Evolutionary conservation across 176 grass and related monocot genomes (phyloP), one percentile per base, ranked within the genome.

Genomic region (Oryza officinalis): DNA sequence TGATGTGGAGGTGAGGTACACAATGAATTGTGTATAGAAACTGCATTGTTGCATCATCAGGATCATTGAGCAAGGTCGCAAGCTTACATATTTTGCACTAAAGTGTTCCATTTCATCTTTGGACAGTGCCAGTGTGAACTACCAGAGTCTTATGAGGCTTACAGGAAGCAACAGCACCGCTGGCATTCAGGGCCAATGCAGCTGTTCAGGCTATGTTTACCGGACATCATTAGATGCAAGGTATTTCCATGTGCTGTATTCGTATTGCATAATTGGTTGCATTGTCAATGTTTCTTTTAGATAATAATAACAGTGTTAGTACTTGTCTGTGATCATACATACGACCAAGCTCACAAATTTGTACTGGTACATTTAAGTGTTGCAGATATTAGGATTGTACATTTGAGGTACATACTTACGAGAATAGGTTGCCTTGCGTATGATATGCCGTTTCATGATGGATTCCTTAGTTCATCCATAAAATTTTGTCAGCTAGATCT

Each of bases 161-260:
- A 98, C 72, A 84, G 96, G 81, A 98, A 95, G 80, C 96, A 98
- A 60, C 96, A 98, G 38, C 96, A 94, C 61, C 87, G 96, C 28
- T 95, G 96, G 96, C 96, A 94, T 88, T 98, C 96, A 0, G 96
- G 93, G 5, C 93, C 96, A 46, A 98, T 98, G 96, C 96, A 98
- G 22, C 68, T 98, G 45, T 98, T 98, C 14, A 94, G 91, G 83
- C 91, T 96, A 47, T 98, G 96, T 78, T 89, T 94, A 66, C 89
- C 86, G 0, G 89, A 94, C 66, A 95, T 95, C 65, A 90, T 98
- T 31, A 66, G 65, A 82, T 92, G 91, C 75, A 90, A 98, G 93
- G 93, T 95, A 89, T 70, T 64, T 64, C 44, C 35, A 33, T 52
- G 26, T 26, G n/a, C 71, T 74, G n/a, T 47, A 32, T 76, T 83